Evolutionary conservation across 1,139 yeast genomes (phyloP).

Genomic region (Hyphopichia pseudoburtonii): DNA sequence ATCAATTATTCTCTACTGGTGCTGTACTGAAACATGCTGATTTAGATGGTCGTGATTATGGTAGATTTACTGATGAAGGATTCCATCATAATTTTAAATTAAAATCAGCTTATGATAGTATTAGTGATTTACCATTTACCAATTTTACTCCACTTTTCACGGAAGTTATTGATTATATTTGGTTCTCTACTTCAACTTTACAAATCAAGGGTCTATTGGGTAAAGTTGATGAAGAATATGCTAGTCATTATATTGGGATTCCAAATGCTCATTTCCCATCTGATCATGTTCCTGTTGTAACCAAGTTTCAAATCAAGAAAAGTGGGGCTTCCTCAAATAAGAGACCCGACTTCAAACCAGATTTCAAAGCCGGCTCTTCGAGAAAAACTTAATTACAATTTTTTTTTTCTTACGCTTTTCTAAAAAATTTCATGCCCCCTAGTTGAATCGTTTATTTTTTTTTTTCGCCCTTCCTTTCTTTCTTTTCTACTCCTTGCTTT

Average conservation of each 20-base stretch:
- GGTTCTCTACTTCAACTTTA: constrained; percentile 82
- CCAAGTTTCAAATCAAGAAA: constrained; percentile 74
- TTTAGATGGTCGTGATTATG: constrained; percentile 84
- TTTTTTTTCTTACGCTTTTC: background rate
- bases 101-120: constrained; percentile 78
- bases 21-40: constrained; percentile 72
- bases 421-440: too few relatives aligned
- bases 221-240: constrained; percentile 75
- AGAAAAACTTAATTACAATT: constrained; percentile 40
- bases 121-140: constrained; percentile 92
- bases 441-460: background rate
- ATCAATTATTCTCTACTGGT: constrained; percentile 83
- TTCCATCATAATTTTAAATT: constrained; percentile 78
- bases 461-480: background rate
- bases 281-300: constrained; percentile 84
- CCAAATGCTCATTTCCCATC: constrained; percentile 95
- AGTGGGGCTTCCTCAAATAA: constrained; percentile 19
- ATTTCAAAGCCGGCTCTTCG: constrained; percentile 50
- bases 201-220: constrained; percentile 87
- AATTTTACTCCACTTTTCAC: constrained; percentile 93
- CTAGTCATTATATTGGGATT: constrained; percentile 78
- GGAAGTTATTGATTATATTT: constrained; percentile 90
- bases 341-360: constrained; percentile 52
- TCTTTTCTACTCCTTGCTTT: too few relatives aligned
- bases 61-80: constrained; percentile 87